phyloP scores from a whole-genome alignment of 1,284 basidiomycete species.

The Malassezia obtusa region DNA sequence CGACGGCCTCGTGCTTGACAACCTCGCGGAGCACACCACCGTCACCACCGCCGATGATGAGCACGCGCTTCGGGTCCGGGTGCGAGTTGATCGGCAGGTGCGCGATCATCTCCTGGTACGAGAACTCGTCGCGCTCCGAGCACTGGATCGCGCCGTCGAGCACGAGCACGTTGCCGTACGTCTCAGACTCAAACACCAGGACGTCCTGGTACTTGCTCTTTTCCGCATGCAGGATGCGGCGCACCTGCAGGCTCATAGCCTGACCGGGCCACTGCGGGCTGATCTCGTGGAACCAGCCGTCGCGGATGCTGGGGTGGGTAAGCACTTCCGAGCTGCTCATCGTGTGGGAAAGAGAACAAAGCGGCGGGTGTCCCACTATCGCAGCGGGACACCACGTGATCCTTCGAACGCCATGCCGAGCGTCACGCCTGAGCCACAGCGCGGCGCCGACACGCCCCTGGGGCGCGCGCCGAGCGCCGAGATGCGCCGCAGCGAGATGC shows the following conservation, averaged over 20 bases:
- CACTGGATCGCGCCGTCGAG: conserved; percentile 93
- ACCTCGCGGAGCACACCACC: conserved; percentile 79
- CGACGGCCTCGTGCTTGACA: conserved; percentile 82
- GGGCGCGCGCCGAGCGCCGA: not conserved
- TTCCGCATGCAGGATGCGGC: conserved; percentile 88
- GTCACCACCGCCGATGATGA: conserved; percentile 86
- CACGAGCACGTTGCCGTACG: conserved; percentile 85
- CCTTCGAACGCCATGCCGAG: not conserved
- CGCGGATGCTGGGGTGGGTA: conserved; percentile 52
- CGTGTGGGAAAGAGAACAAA: not conserved
- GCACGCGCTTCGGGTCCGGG: conserved; percentile 88
- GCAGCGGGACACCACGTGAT: conserved; percentile 1
- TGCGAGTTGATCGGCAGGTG: conserved; percentile 90
- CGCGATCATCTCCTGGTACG: conserved; percentile 99
- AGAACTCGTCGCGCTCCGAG: conserved; percentile 96
- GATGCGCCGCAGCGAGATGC: not conserved
- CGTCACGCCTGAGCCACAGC: not conserved
- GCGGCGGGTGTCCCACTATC: not conserved
- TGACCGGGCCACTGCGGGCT: conserved; percentile 87
- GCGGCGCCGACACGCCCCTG: not conserved
- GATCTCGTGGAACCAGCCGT: conserved; percentile 97
- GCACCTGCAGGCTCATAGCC: conserved; percentile 56
- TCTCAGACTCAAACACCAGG: conserved; percentile 73
- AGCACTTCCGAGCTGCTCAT: conserved; percentile 25
- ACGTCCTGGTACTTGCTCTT: conserved; percentile 88